These are phyloP conservation scores for Aspergillus nanangensis DNA, from an alignment of 495 filamentous ascomycete genomes.

Conservation along the genomic window DNA sequence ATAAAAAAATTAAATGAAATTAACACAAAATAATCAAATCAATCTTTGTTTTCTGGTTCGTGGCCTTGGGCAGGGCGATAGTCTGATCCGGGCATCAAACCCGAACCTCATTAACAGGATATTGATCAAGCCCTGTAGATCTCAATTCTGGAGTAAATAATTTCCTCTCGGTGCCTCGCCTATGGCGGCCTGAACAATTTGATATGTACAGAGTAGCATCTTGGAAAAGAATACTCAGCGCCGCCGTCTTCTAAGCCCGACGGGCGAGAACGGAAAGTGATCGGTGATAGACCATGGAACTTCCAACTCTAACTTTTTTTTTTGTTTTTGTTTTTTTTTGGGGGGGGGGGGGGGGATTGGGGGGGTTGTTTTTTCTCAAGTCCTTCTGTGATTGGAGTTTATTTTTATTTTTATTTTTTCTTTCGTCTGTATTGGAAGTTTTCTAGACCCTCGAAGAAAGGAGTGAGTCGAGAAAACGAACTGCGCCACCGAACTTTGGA, in stretches of 20 bases:
- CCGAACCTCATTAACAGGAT: too few species aligned
- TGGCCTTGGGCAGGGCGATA: too few species aligned
- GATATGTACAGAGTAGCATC: not conserved
- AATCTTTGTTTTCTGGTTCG: too few species aligned
- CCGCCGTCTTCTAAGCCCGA: not conserved
- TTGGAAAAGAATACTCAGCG: not conserved
- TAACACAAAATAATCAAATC: too few species aligned
- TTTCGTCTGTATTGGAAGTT: not conserved
- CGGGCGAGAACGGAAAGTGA: constrained; percentile 11
- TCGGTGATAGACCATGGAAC: constrained; percentile 7
- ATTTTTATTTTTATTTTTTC: not conserved
- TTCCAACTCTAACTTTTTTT: constrained; percentile 5
- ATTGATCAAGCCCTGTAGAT: constrained; percentile 5
- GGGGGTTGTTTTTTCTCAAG: not conserved
- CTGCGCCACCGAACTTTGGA: too few species aligned
- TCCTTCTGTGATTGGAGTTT: not conserved
- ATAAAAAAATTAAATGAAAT: too few species aligned
- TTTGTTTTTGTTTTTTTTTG: not conserved
- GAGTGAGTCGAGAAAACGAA: too few species aligned
- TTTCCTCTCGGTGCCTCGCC: not conserved
- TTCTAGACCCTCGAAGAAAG: too few species aligned
- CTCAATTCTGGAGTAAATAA: not conserved
- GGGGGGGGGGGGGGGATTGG: too few species aligned
- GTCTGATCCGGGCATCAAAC: too few species aligned
- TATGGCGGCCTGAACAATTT: not conserved